A percentile compares a stretch with the other conserved stretches of the same genome.
These are phyloP conservation scores for Rosa lucieae DNA, from an alignment of 306 rosid species.

Conservation along the genomic window DNA sequence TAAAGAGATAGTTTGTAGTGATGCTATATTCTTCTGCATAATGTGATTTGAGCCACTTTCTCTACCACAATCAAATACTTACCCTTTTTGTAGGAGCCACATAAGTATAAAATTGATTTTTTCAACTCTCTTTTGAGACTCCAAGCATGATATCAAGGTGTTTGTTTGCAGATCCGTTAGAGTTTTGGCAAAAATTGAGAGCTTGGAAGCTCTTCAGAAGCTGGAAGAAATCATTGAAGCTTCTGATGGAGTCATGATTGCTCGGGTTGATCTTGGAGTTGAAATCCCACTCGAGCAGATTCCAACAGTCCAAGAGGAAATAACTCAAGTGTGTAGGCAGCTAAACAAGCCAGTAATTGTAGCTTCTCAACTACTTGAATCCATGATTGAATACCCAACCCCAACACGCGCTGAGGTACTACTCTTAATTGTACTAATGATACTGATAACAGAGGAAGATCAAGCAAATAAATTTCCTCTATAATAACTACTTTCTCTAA, in stretches of 20 bases:
- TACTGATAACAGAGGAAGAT: background rate
- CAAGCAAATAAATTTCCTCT: background rate
- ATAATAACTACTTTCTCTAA: conserved; percentile 5
- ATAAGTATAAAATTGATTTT: background rate
- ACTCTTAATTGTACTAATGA: background rate
- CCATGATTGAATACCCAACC: conserved; percentile 96
- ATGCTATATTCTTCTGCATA: background rate
- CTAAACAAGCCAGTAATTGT: conserved; percentile 88
- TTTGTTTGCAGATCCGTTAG: conserved; percentile 51
- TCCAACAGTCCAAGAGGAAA: conserved; percentile 73
- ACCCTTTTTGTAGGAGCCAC: background rate
- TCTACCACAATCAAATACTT: background rate
- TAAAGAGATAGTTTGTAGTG: background rate
- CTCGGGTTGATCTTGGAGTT: conserved; percentile 89
- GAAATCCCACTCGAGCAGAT: conserved; percentile 90
- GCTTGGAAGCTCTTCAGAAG: conserved; percentile 76
- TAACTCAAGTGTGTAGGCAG: conserved; percentile 63
- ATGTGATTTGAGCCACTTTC: background rate
- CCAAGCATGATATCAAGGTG: conserved; percentile 3
- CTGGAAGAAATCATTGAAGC: conserved; percentile 68
- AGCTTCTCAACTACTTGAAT: conserved; percentile 93
- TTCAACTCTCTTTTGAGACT: background rate
- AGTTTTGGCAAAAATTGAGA: conserved; percentile 86
- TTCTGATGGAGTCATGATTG: conserved; percentile 93
- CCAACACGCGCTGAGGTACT: conserved; percentile 93